Conservation (phyloP, 2,329 filamentous ascomycete species). For the Hymenotorrendiella dingleyae region DNA sequence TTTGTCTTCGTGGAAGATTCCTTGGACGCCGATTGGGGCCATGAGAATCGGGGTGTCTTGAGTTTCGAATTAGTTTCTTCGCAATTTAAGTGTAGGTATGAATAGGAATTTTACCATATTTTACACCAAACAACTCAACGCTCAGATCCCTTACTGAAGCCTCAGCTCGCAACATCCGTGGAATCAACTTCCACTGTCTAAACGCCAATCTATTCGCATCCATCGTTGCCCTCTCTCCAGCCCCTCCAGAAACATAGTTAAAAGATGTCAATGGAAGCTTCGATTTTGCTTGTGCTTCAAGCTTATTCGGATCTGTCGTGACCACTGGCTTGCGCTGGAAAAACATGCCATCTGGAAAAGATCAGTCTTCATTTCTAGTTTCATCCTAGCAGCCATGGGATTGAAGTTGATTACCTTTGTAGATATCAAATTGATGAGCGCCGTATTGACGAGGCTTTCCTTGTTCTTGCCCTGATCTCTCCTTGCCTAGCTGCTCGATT, state of each 20-base stretch:
- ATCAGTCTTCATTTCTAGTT: neutral
- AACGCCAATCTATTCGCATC: slow-evolving; percentile 61
- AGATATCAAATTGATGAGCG: slow-evolving; percentile 22
- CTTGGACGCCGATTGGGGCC: slow-evolving; percentile 65
- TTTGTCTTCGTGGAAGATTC: slow-evolving; percentile 58
- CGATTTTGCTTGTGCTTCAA: slow-evolving; percentile 49
- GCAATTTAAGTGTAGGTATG: too few relatives aligned
- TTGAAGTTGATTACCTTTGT: slow-evolving; percentile 13
- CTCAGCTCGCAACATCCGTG: slow-evolving; percentile 50
- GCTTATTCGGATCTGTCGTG: slow-evolving; percentile 52
- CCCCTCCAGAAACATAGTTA: slow-evolving; percentile 57
- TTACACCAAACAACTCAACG: slow-evolving; percentile 46
- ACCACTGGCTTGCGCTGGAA: slow-evolving; percentile 42
- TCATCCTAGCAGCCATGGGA: too few relatives aligned
- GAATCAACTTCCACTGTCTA: slow-evolving; percentile 57
- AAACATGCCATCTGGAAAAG: slow-evolving; percentile 39
- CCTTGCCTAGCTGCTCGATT: too few relatives aligned
- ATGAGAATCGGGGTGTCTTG: slow-evolving; percentile 46
- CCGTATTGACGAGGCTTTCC: slow-evolving; percentile 19
- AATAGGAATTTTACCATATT: slow-evolving; percentile 34
- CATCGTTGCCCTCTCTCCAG: slow-evolving; percentile 55
- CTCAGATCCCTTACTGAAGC: slow-evolving; percentile 46
- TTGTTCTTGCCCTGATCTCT: too few relatives aligned
- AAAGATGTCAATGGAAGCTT: slow-evolving; percentile 43
- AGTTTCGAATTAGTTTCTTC: neutral